A percentile compares a stretch with the other conserved stretches of the same genome.
Evolutionary conservation across 2,329 filamentous ascomycete species (phyloP).

Genomic region (Sarocladiaceae sp.): DNA sequence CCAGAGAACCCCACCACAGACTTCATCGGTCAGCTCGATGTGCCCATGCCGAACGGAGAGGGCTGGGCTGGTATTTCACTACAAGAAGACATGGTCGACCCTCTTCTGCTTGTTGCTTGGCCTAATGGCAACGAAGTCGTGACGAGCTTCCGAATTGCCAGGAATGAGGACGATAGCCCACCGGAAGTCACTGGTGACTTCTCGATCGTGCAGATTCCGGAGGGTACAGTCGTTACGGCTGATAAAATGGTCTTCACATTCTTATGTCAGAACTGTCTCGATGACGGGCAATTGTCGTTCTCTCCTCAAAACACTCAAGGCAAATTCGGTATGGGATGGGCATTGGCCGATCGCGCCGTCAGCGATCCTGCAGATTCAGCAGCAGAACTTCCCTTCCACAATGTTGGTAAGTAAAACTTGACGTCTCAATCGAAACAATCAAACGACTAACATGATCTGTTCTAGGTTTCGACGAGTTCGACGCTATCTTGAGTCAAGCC

Average conservation of each 20-base stretch:
- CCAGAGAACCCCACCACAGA: constrained; percentile 19
- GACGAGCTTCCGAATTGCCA: constrained; percentile 1
- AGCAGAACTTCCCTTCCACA: constrained; percentile 7
- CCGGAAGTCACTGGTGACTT: constrained; percentile 1
- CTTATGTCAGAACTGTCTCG: constrained; percentile 4
- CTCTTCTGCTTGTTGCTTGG: constrained; percentile 5
- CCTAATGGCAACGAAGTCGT: constrained; percentile 4
- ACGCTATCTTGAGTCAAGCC: constrained; percentile 4
- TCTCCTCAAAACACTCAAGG: neutral
- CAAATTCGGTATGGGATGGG: constrained; percentile 7
- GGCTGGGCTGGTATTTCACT: constrained; percentile 7
- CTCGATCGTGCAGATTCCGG: constrained; percentile 1
- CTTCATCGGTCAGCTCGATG: constrained; percentile 8
- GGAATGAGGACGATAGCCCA: constrained; percentile 8
- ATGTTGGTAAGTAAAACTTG: neutral
- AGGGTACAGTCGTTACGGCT: neutral
- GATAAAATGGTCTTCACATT: constrained; percentile 2
- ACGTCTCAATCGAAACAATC: neutral
- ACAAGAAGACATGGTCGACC: constrained; percentile 7
- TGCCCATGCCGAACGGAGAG: constrained; percentile 5
- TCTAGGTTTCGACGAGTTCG: constrained; percentile 8
- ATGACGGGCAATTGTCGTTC: neutral
- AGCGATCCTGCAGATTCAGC: constrained; percentile 3
- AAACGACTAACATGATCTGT: neutral
- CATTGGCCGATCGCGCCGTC: constrained; percentile 2